These are phyloP conservation scores for Malassezia dermatis DNA, from an alignment of 1,284 basidiomycete genomes.

Conservation along the genomic window DNA sequence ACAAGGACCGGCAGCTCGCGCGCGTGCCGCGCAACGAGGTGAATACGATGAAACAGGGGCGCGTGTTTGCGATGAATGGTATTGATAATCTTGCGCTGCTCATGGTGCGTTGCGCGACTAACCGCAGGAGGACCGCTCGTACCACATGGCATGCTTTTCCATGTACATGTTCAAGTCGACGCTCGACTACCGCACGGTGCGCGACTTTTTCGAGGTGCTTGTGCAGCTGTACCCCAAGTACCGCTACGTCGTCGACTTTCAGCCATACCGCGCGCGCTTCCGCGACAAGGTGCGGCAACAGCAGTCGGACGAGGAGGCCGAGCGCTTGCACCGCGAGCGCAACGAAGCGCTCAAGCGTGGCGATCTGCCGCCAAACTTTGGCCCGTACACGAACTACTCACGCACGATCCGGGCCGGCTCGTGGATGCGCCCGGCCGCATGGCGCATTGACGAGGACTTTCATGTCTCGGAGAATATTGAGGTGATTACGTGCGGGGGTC, in stretches of 20 bases:
- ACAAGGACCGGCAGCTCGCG: constrained; percentile 4
- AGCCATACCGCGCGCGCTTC: constrained; percentile 29
- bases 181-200: constrained; percentile 38
- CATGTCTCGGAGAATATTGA: constrained; percentile 41
- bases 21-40: constrained; percentile 10
- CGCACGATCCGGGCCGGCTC: constrained; percentile 37
- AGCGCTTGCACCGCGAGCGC: neutral
- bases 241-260: constrained; percentile 40
- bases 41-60: constrained; percentile 10
- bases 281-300: constrained; percentile 17
- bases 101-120: constrained; percentile 14
- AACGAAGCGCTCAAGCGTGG: constrained; percentile 3
- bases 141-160: constrained; percentile 44
- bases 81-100: constrained; percentile 44
- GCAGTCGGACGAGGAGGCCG: constrained; percentile 10
- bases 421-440: constrained; percentile 31
- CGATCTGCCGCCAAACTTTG: constrained; percentile 19
- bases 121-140: constrained; percentile 33
- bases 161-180: constrained; percentile 44
- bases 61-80: constrained; percentile 24
- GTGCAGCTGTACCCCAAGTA: constrained; percentile 43
- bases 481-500: constrained; percentile 22
- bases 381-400: constrained; percentile 30
- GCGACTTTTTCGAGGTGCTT: constrained; percentile 41
- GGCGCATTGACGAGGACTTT: constrained; percentile 43